A percentile compares a stretch with the other conserved stretches of the same genome.
These are phyloP conservation scores for Malus hybrid DNA, from an alignment of 331 rosid species.

Conservation along the genomic window DNA sequence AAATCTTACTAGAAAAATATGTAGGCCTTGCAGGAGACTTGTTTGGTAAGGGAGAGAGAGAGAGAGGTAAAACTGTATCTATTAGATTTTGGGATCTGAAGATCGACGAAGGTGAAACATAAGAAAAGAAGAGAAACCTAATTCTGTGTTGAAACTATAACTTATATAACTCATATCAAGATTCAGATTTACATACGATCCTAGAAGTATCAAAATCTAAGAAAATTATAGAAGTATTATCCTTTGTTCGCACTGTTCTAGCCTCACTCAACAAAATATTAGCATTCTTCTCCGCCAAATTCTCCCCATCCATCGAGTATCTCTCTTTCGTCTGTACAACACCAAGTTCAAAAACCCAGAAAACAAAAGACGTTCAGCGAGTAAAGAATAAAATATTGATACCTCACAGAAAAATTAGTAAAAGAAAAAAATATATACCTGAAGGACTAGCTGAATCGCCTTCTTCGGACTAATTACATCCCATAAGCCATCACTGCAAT, in stretches of 20 bases:
- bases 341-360: not conserved
- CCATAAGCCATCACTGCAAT: slow-evolving; percentile 92
- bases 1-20: too few species aligned
- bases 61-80: not conserved
- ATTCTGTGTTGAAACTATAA: slow-evolving; percentile 25
- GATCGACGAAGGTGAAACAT: not conserved
- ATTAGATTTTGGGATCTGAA: not conserved
- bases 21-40: too few species aligned
- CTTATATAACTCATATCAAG: slow-evolving; percentile 42
- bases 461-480: slow-evolving; percentile 73
- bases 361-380: not conserved
- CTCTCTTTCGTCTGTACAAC: slow-evolving; percentile 59
- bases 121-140: not conserved
- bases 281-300: slow-evolving; percentile 73
- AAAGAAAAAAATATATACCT: slow-evolving; percentile 36
- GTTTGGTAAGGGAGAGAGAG: too few species aligned
- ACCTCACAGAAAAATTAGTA: not conserved
- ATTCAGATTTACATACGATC: slow-evolving; percentile 68
- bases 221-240: slow-evolving; percentile 84
- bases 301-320: slow-evolving; percentile 34
- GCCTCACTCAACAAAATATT: slow-evolving; percentile 82
- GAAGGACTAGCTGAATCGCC: slow-evolving; percentile 69
- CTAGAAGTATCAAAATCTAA: slow-evolving; percentile 74
- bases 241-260: slow-evolving; percentile 87
- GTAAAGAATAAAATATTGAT: not conserved